phyloP scores from a whole-genome alignment of 495 filamentous ascomycete genomes.

The Aspergillus saccharolyticus region DNA sequence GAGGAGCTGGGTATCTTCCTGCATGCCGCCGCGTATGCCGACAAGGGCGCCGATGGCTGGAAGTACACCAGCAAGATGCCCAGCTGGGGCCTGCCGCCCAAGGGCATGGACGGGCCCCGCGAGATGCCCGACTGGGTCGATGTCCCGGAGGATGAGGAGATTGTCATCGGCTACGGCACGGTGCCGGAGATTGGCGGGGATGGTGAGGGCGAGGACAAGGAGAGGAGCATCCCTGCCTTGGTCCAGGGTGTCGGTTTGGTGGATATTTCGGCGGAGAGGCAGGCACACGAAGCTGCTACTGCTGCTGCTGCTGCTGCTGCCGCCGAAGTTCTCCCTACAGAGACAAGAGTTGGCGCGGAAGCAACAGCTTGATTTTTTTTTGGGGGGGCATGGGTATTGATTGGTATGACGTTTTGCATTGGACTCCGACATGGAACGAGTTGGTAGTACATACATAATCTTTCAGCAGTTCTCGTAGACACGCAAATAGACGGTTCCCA shows the following conservation, averaged over 20 bases:
- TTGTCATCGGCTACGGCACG: constrained; percentile 33
- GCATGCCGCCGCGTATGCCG: constrained; percentile 84
- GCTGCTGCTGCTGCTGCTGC: constrained; percentile 69
- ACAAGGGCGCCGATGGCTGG: constrained; percentile 68
- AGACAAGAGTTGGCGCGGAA: background rate
- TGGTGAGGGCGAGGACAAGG: background rate
- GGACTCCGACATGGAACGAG: too few relatives aligned
- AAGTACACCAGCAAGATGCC: constrained; percentile 81
- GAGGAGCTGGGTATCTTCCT: constrained; percentile 93
- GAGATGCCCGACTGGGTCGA: constrained; percentile 44
- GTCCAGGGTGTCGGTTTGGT: constrained; percentile 21
- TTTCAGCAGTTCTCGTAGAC: too few relatives aligned
- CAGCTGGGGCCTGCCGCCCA: constrained; percentile 76
- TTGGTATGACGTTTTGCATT: too few relatives aligned
- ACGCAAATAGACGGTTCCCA: too few relatives aligned
- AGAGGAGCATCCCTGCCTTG: constrained; percentile 10
- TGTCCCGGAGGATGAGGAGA: constrained; percentile 31
- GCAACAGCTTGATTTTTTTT: background rate
- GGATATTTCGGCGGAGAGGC: constrained; percentile 15
- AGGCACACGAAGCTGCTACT: constrained; percentile 82
- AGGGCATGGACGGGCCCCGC: constrained; percentile 52
- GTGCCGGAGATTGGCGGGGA: constrained; percentile 26
- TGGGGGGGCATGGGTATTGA: too few relatives aligned
- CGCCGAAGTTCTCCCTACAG: constrained; percentile 68
- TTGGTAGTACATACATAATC: too few relatives aligned